Evolutionary conservation across 2,329 filamentous ascomycete genomes (phyloP).

Genomic region (Pestalotiopsis fici): DNA sequence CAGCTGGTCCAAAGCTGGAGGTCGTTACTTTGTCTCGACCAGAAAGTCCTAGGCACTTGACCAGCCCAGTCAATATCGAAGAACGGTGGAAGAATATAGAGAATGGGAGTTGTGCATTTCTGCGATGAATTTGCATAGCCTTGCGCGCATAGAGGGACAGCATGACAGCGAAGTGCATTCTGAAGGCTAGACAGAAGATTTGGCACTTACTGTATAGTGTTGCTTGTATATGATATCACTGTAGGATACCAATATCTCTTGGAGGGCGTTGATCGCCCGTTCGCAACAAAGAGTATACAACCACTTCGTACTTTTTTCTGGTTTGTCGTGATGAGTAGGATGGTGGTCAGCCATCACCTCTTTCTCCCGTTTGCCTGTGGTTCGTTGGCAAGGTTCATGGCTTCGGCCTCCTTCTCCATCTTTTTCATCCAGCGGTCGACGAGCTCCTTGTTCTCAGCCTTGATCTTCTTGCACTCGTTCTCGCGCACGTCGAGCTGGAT

Average conservation of each 20-base stretch:
- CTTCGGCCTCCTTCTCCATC: slow-evolving; percentile 83
- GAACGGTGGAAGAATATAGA: neutral
- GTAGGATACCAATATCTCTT: slow-evolving; percentile 2
- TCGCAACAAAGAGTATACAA: neutral
- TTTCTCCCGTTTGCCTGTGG: slow-evolving; percentile 30
- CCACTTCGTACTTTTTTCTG: neutral
- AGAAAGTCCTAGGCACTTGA: slow-evolving; percentile 54
- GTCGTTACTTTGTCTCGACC: slow-evolving; percentile 85
- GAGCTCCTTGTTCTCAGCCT: slow-evolving; percentile 83
- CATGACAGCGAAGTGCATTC: neutral
- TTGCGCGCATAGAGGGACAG: slow-evolving; percentile 9
- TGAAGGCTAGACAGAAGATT: neutral
- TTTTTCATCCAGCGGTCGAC: slow-evolving; percentile 89
- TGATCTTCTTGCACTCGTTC: slow-evolving; percentile 70
- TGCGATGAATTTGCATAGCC: slow-evolving; percentile 12
- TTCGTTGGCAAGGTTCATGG: slow-evolving; percentile 74
- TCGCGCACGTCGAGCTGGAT: slow-evolving; percentile 87
- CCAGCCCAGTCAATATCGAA: slow-evolving; percentile 11
- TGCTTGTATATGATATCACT: neutral
- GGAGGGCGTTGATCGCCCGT: neutral
- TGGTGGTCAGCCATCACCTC: neutral
- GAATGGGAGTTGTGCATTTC: neutral
- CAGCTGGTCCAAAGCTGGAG: slow-evolving; percentile 86
- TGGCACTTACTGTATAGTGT: slow-evolving; percentile 2
- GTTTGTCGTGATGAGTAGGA: neutral